Base-by-base conservation (phyloP, 2,329 filamentous ascomycete species). In the Alternaria gansuensis region DNA sequence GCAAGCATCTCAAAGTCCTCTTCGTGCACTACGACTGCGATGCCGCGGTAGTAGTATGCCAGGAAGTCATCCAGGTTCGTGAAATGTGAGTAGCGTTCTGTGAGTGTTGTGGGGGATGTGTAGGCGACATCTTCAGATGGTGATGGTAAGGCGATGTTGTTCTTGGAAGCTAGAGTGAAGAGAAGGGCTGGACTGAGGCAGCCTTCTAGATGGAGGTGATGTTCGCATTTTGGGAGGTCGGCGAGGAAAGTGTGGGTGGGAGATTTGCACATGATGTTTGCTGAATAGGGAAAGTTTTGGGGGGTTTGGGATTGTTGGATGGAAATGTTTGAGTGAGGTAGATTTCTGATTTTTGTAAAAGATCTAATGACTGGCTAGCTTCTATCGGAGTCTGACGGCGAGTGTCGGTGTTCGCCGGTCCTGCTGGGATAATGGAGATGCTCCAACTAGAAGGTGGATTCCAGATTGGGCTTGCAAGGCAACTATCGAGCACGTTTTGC, bases 141-240 rank as follows among this genome's bases (percentile, higher is more conserved):
- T 33, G 73, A 70, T 1, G 81, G 78, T 3, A 93, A 82, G 2
- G 80, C 37, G 67, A 93, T 85, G 54, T 80, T 80, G 82, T 94
- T 92, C 70, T 85, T 85, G 34, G 79, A 73, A 5, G 91, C 88
- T 5, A 94, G 85, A 29, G 81, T 71, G 80, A 93, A 93, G 62
- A 93, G 85, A 37, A 92, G 82, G 54, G 83, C 79, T 1, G 90
- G 89, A 39, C 88, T 87, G 36, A 94, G 83, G 11, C 89, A 88
- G 54, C 91, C 91, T 77, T 93, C 90, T 33, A 94, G 83, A 74
- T 94, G 91, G 53, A 93, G 85, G 78, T 93, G 91, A 72, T 93
- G 90, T 75, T 94, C 91, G 78, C 88, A 91, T 81, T 93, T 93
- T 63, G 90, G 90, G 29, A 93, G 84, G 36, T 64, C 61, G 3